Evolutionary conservation across 306 rosid species (phyloP).

Genomic region (Benincasa hispida): DNA sequence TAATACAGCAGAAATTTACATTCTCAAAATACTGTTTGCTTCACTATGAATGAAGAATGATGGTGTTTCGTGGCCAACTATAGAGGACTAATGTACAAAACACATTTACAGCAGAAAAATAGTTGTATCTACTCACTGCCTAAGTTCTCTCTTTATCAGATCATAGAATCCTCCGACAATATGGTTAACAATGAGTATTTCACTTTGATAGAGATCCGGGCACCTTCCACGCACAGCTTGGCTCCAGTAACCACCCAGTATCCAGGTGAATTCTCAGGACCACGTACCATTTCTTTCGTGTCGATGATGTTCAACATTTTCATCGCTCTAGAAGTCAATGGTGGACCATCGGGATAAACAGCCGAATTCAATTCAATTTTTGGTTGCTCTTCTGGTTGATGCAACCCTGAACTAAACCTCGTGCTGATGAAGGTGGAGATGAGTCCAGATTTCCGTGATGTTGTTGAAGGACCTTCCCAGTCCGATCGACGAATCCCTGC

Average conservation of each 20-base stretch:
- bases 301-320: constrained; percentile 58
- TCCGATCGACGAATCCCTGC: constrained; percentile 62
- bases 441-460: constrained; percentile 65
- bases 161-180: constrained; percentile 40
- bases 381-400: constrained; percentile 28
- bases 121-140: neutral
- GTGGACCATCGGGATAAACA: constrained; percentile 60
- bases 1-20: neutral
- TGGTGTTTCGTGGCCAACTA: neutral
- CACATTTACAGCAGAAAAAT: constrained; percentile 2
- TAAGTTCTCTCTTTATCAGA: neutral
- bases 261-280: constrained; percentile 77
- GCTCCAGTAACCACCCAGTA: constrained; percentile 96
- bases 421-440: constrained; percentile 64
- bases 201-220: constrained; percentile 57
- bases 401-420: constrained; percentile 47
- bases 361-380: constrained; percentile 77
- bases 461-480: constrained; percentile 67
- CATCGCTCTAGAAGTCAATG: constrained; percentile 46
- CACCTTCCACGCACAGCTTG: constrained; percentile 52
- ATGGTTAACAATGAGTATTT: constrained; percentile 78
- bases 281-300: constrained; percentile 64
- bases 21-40: neutral
- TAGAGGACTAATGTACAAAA: neutral
- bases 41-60: neutral